Evolutionary conservation across 495 filamentous ascomycete genomes (phyloP).

Genomic region (Aspergillus bridgeri): DNA sequence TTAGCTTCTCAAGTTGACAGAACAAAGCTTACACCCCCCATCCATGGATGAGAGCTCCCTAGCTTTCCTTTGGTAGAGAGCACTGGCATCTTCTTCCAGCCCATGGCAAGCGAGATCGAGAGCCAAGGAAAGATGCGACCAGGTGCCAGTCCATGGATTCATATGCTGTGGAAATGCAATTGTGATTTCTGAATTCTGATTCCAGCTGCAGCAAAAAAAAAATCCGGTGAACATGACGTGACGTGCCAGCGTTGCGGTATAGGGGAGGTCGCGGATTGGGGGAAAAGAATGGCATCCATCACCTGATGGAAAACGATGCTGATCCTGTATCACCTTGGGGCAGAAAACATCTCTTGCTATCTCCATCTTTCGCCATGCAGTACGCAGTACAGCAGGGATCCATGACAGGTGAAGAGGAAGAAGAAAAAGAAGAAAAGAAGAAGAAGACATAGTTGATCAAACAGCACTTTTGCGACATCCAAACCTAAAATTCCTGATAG

Average conservation of each 20-base stretch:
- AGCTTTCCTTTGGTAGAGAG: background rate
- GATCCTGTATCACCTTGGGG: background rate
- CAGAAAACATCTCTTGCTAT: background rate
- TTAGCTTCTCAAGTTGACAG: too few relatives aligned
- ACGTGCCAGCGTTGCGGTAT: background rate
- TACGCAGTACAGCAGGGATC: background rate
- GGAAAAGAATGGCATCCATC: background rate
- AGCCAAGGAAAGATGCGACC: too few relatives aligned
- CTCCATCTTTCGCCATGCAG: background rate
- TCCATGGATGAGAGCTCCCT: constrained; percentile 13
- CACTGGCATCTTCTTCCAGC: constrained; percentile 9
- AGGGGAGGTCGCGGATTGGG: background rate
- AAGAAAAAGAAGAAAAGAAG: too few relatives aligned
- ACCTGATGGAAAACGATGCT: background rate
- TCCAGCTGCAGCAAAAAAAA: background rate
- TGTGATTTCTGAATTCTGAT: constrained; percentile 2
- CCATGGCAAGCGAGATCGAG: constrained; percentile 9
- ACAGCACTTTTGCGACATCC: too few relatives aligned
- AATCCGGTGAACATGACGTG: background rate
- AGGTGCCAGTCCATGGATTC: background rate
- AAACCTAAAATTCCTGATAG: too few relatives aligned
- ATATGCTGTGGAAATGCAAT: constrained; percentile 11
- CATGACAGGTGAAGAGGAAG: background rate
- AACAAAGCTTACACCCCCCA: background rate
- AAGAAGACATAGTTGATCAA: too few relatives aligned